Conservation (phyloP, 768 basidiomycete species). For the Macrocybe gigantea region DNA sequence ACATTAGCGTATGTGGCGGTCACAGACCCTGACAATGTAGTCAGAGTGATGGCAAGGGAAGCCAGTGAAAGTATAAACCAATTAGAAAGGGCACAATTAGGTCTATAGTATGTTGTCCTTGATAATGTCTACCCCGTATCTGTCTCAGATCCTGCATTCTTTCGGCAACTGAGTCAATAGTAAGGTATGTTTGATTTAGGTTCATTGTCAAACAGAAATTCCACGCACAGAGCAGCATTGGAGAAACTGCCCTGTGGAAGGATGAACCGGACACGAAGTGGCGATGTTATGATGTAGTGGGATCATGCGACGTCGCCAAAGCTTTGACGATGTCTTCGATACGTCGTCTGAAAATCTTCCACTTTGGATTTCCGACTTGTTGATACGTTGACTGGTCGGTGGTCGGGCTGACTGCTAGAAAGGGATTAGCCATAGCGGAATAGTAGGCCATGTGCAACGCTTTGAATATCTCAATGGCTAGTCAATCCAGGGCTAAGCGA, state of each 20-base stretch:
- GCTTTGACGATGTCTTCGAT: conserved; percentile 71
- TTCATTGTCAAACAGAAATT: conserved; percentile 23
- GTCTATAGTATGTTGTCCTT: conserved; percentile 17
- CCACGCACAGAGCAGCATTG: conserved; percentile 12
- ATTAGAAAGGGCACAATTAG: conserved; percentile 41
- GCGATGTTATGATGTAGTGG: no score
- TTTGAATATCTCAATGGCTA: conserved; percentile 63
- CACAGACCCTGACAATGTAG: conserved; percentile 68
- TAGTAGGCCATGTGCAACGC: conserved; percentile 88
- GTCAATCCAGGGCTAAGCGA: background rate
- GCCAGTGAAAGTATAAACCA: conserved; percentile 48
- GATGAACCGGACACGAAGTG: background rate
- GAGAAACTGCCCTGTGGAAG: conserved; percentile 7
- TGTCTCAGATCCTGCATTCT: conserved; percentile 76
- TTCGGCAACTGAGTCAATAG: conserved; percentile 75
- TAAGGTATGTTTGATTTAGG: conserved; percentile 61
- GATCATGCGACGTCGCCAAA: conserved; percentile 33
- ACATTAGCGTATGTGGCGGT: conserved; percentile 65
- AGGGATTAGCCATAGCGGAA: conserved; percentile 78
- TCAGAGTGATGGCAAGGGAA: conserved; percentile 74
- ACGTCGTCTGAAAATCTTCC: conserved; percentile 61
- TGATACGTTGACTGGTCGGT: conserved; percentile 45
- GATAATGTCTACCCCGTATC: conserved; percentile 76
- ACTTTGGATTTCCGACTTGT: conserved; percentile 56
- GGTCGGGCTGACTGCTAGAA: conserved; percentile 59